Conservation (phyloP, 352 stramenopile species). For the Globisporangium sylvaticum region DNA sequence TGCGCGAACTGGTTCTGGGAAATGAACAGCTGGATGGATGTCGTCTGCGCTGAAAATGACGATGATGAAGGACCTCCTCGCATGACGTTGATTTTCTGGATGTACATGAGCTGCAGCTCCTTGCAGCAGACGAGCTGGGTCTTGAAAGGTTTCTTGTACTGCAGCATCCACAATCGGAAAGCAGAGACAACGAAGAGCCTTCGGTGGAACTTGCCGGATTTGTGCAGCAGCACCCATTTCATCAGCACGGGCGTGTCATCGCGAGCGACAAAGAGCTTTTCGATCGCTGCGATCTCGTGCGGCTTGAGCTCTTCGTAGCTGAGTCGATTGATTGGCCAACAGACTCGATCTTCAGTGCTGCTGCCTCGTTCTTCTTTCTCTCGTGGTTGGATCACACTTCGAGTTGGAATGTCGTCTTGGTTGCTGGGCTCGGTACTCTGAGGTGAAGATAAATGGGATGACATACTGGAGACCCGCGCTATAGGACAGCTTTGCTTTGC, state of each 20-base stretch:
- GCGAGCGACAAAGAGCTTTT: conserved; percentile 44
- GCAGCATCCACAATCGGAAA: conserved; percentile 47
- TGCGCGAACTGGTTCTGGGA: background rate
- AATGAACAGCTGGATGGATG: conserved; percentile 33
- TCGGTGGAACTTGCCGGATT: conserved; percentile 32
- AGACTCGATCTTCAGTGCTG: background rate
- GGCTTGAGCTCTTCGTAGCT: conserved; percentile 58
- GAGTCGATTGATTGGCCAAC: conserved; percentile 60
- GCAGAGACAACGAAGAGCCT: conserved; percentile 55
- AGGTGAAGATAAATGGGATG: background rate
- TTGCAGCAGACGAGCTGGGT: conserved; percentile 26
- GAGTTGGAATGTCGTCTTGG: background rate
- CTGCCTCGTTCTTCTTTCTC: background rate
- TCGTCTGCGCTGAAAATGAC: conserved; percentile 13
- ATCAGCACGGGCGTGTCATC: conserved; percentile 50
- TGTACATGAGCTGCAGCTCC: conserved; percentile 45
- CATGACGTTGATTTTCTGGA: conserved; percentile 37
- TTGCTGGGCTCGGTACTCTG: background rate
- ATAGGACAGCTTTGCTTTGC: background rate
- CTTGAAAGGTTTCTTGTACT: conserved; percentile 42
- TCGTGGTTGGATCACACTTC: background rate
- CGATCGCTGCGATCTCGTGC: conserved; percentile 31
- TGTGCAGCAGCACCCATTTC: conserved; percentile 58
- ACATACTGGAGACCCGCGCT: background rate
- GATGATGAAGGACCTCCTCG: conserved; percentile 4